Conservation (phyloP, 2,329 filamentous ascomycete genomes). For the Nannizziopsis barbatae region DNA sequence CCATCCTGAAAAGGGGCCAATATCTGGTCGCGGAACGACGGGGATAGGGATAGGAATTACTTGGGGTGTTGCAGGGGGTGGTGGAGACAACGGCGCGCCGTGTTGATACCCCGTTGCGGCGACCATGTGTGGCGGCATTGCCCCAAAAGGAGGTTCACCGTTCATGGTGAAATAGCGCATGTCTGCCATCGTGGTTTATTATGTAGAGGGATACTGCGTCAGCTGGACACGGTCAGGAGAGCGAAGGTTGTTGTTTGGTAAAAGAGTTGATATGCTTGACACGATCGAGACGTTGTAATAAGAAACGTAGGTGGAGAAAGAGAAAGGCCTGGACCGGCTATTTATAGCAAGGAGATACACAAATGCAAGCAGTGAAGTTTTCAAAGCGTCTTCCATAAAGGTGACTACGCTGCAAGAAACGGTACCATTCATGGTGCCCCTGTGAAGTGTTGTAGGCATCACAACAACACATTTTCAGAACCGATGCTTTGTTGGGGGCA, state of each 20-base stretch:
- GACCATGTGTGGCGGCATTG: constrained; percentile 21
- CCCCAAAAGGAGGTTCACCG: constrained; percentile 24
- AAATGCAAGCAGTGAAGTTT: no score
- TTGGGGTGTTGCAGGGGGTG: constrained; percentile 8
- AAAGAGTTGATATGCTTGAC: no score
- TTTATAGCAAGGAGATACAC: no score
- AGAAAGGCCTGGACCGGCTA: no score
- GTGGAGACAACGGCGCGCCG: constrained; percentile 1
- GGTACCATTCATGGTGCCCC: neutral
- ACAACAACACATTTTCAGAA: constrained; percentile 10
- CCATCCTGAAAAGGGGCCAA: constrained; percentile 8
- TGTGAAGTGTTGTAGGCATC: neutral
- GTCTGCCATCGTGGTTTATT: constrained; percentile 7
- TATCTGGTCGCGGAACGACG: constrained; percentile 9
- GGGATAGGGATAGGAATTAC: constrained; percentile 10
- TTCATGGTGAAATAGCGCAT: constrained; percentile 23
- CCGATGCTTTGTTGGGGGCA: constrained; percentile 5
- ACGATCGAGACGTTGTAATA: neutral
- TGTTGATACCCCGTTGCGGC: constrained; percentile 3
- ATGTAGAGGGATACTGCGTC: neutral
- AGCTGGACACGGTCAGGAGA: no score
- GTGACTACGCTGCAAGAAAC: constrained; percentile 9
- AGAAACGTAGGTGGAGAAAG: neutral
- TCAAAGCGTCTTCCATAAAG: neutral
- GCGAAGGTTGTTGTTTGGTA: no score